phyloP scores from a whole-genome alignment of 2,329 filamentous ascomycete species.

The Penicillium capsulatum region DNA sequence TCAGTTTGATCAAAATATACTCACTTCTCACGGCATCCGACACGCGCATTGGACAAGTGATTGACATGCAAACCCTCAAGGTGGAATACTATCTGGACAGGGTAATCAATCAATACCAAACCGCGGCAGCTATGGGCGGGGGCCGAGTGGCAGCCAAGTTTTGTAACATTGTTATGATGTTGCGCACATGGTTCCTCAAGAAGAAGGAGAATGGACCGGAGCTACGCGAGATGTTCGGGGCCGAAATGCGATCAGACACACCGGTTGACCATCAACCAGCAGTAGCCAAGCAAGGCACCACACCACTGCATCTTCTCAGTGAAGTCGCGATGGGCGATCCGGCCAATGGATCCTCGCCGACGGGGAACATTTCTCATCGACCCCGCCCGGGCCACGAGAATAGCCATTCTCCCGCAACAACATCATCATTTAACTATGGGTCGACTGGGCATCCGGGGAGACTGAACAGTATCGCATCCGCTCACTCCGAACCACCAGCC shows the following conservation, averaged over 20 bases:
- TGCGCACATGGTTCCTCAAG: constrained; percentile 63
- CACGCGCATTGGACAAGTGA: constrained; percentile 65
- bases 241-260: constrained; percentile 10
- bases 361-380: not conserved
- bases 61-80: constrained; percentile 64
- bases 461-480: constrained; percentile 6
- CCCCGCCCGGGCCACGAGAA: constrained; percentile 7
- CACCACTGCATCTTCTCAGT: constrained; percentile 36
- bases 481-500: constrained; percentile 5
- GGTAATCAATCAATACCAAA: constrained; percentile 64
- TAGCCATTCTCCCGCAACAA: not conserved
- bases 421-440: not conserved
- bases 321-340: constrained; percentile 42
- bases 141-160: constrained; percentile 67
- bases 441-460: not conserved
- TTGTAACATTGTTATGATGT: constrained; percentile 64
- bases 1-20: constrained; percentile 70
- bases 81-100: constrained; percentile 63
- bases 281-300: constrained; percentile 24
- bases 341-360: constrained; percentile 6
- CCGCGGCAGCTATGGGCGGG: constrained; percentile 59
- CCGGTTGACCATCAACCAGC: constrained; percentile 1
- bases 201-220: constrained; percentile 40
- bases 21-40: constrained; percentile 61
- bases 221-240: constrained; percentile 24